Percentiles rank a stretch among this genome's conserved stretches.
Conservation (phyloP, 2,329 filamentous ascomycete genomes). For the Beauveria medogensis region DNA sequence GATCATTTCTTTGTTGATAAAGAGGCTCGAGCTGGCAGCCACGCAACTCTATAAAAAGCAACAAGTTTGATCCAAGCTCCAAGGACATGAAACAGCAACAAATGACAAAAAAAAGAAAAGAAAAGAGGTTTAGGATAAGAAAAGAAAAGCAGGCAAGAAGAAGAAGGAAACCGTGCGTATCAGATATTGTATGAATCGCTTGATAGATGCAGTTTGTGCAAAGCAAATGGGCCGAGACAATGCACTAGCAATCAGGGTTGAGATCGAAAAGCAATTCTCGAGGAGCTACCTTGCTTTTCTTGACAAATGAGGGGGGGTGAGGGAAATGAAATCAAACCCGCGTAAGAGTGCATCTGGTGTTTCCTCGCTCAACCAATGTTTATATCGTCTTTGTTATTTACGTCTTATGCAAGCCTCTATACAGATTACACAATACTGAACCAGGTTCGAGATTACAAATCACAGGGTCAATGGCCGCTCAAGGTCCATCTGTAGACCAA, state of each 20-base stretch:
- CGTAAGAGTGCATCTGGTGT: no score
- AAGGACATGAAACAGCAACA: not conserved
- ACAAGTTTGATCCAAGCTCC: not conserved
- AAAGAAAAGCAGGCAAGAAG: not conserved
- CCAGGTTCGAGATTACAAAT: not conserved
- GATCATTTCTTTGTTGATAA: not conserved
- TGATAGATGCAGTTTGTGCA: no score
- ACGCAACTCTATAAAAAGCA: not conserved
- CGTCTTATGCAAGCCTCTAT: not conserved
- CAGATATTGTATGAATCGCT: no score
- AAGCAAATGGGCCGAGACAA: no score
- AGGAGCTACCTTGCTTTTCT: not conserved
- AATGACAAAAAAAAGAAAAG: not conserved
- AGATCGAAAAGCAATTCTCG: not conserved
- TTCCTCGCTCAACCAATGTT: no score
- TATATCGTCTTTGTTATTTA: no score
- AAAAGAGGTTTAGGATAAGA: not conserved
- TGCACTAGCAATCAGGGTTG: not conserved
- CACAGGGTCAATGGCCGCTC: conserved; percentile 3
- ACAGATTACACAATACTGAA: not conserved
- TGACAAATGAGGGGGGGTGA: not conserved
- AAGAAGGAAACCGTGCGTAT: no score
- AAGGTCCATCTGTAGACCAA: conserved; percentile 9
- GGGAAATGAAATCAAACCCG: not conserved
- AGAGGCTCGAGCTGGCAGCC: not conserved